A percentile compares a stretch with the other conserved stretches of the same genome.
phyloP scores from a whole-genome alignment of 2,329 filamentous ascomycete species.

The Botrytis hyacinthi region DNA sequence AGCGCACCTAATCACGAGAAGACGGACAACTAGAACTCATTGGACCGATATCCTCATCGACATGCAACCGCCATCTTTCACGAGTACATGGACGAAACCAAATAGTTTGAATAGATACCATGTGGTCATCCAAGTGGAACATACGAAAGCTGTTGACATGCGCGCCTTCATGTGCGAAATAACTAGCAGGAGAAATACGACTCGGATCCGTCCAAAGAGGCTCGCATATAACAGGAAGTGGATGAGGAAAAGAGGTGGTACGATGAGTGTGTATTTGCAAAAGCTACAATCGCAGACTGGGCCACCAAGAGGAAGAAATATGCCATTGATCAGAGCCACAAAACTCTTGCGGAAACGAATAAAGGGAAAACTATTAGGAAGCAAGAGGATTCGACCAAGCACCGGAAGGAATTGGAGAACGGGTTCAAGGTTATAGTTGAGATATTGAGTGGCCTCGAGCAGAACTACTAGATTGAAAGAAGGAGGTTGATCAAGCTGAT shows the following conservation, averaged over 20 bases:
- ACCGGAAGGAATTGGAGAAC: not conserved
- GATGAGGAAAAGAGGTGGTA: not conserved
- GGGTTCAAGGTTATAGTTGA: too few species aligned
- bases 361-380: fast-evolving
- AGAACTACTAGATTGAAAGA: too few species aligned
- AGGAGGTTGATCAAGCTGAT: not conserved
- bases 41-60: constrained; percentile 18
- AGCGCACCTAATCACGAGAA: not conserved
- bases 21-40: constrained; percentile 1
- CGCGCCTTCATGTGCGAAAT: constrained; percentile 20
- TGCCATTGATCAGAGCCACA: too few species aligned
- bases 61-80: constrained; percentile 17
- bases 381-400: not conserved
- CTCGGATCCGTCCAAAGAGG: not conserved
- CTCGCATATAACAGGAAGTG: constrained; percentile 5
- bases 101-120: constrained; percentile 23
- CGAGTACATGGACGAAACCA: constrained; percentile 25
- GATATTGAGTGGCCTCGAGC: not conserved
- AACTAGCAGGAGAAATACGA: constrained; percentile 23
- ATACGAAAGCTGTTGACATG: constrained; percentile 21
- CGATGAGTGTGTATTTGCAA: not conserved
- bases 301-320: too few species aligned
- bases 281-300: not conserved
- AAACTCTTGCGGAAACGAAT: too few species aligned
- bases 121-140: not conserved